Evolutionary conservation across 2,329 filamentous ascomycete species (phyloP), one percentile per base, ranked within the genome.

Genomic region (Coniochaeta pulveracea): DNA sequence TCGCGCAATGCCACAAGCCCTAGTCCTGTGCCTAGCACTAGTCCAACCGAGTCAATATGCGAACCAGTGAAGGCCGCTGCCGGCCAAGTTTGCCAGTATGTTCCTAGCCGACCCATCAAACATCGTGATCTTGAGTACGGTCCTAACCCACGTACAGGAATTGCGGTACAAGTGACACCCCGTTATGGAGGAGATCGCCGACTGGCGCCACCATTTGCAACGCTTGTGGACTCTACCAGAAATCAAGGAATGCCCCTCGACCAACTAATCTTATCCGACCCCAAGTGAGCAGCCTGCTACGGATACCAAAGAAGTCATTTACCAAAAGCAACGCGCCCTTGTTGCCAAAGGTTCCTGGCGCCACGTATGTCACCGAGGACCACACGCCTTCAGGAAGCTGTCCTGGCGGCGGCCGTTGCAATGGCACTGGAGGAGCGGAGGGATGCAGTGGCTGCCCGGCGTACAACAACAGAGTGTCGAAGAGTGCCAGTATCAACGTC

Each of bases 201-300:
- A 79, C 88, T 47, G 91, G 91, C 19, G 82, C 85, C 35, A 95
- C 86, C 18, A 96, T 98, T 39, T 98, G 91, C 61, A 98, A 98
- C 58, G 91, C 91, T 5, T 98, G 91, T 51, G 91, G 91, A 26
- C 69, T 98, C 11, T 98, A 98, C 55, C 67, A 85, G 41, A 96
- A 96, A 56, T 88, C 89, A 8, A 76, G 91, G 44, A 96, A 96
- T 52, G 82, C 89, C 40, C 77, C 85, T 46, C 76, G 91, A 33
- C 91, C 91, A 10, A 91, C 85, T 6, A 94, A 86, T 47, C 63
- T 95, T 37, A 95, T 93, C 60, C 80, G 86, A 40, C 76, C 81
- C 9, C 69, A 75, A 4, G 66, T 62, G 21, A 58, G 58, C 27
- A 44, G 55, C 16, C 54, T 64, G 36, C 63, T 62, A 38, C 63